These are phyloP conservation scores for Rubroboletus satanas DNA, from an alignment of 768 basidiomycete species.

Conservation along the genomic window DNA sequence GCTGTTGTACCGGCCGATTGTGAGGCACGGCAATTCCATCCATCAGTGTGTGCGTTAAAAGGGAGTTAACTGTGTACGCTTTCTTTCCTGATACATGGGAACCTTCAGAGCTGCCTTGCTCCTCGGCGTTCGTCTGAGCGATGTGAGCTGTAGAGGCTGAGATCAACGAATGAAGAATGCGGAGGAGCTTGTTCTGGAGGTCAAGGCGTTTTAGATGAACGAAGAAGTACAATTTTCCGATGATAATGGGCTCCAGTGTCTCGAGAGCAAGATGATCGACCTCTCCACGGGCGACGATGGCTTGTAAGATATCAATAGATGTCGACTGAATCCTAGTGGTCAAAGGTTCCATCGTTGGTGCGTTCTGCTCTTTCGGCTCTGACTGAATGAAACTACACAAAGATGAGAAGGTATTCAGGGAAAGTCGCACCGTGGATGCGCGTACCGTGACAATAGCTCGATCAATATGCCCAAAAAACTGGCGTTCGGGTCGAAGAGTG, in stretches of 20 bases:
- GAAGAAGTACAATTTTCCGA: constrained; percentile 71
- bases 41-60: constrained; percentile 72
- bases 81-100: constrained; percentile 28
- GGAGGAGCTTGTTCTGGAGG: constrained; percentile 89
- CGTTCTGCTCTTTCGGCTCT: constrained; percentile 55
- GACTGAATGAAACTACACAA: constrained; percentile 65
- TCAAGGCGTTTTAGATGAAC: constrained; percentile 71
- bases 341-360: constrained; percentile 51
- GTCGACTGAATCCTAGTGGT: constrained; percentile 70
- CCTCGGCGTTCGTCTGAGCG: constrained; percentile 30
- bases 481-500: constrained; percentile 47
- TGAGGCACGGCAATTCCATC: constrained; percentile 69
- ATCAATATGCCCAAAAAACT: constrained; percentile 77
- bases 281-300: constrained; percentile 79
- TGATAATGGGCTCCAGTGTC: constrained; percentile 63
- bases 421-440: constrained; percentile 36
- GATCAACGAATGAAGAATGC: constrained; percentile 83
- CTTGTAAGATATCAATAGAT: constrained; percentile 78
- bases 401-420: neutral
- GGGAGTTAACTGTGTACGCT: constrained; percentile 57
- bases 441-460: constrained; percentile 69
- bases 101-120: constrained; percentile 34
- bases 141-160: constrained; percentile 50
- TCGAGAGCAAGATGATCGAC: constrained; percentile 57
- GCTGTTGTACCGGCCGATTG: constrained; percentile 82